Conservation (phyloP, 768 basidiomycete species). For the Tulasnella calospora region DNA sequence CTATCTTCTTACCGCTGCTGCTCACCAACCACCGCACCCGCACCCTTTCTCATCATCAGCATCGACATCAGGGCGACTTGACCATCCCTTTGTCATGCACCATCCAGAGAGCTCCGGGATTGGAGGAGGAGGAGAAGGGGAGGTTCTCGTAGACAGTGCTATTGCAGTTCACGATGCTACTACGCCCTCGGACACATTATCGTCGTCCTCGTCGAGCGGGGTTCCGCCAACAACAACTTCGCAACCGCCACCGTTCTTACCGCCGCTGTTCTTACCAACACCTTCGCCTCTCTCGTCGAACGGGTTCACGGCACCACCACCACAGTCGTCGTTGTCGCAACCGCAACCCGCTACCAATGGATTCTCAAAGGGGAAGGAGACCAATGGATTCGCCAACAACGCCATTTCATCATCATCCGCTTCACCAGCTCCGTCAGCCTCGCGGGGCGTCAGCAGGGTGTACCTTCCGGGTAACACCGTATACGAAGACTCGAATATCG, state of each 20-base stretch:
- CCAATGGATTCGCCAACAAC: neutral
- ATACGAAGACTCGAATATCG: slow-evolving; percentile 66
- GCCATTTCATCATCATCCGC: neutral
- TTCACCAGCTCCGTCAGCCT: neutral
- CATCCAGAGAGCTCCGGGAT: too few species aligned
- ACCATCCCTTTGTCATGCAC: too few species aligned
- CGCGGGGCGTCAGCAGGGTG: slow-evolving; percentile 50
- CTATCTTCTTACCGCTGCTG: too few species aligned
- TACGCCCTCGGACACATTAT: neutral
- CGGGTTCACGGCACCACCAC: neutral
- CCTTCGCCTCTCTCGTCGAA: neutral
- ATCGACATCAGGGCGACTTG: neutral
- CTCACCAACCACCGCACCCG: neutral
- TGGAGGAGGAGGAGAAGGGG: too few species aligned
- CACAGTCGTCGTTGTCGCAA: neutral
- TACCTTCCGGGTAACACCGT: slow-evolving; percentile 65
- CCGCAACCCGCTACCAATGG: neutral
- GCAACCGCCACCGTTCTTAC: neutral
- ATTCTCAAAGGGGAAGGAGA: neutral
- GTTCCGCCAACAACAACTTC: neutral
- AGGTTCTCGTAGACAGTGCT: too few species aligned
- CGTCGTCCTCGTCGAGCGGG: neutral
- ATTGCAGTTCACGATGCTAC: neutral
- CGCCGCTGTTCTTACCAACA: neutral
- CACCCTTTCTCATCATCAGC: neutral